Evolutionary conservation across 2,329 filamentous ascomycete species (phyloP), one percentile per base, ranked within the genome.

Genomic region (Colletotrichum sp.): DNA sequence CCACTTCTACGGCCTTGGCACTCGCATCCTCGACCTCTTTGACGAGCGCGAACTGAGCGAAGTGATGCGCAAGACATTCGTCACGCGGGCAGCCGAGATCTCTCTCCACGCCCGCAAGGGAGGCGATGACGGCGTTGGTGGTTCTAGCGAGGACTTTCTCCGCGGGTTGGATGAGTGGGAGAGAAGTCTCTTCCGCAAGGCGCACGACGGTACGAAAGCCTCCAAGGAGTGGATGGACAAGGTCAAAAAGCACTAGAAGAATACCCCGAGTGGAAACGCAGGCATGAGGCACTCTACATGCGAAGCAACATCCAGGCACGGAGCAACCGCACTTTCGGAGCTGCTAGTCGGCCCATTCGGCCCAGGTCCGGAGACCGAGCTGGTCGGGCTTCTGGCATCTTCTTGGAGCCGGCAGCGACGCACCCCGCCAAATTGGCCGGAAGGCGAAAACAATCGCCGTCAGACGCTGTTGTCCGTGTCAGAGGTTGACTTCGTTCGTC

Each of bases 91-190:
- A 1, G 89, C 91, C 3, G 95, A 97, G 76, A 94, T 98, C 65
- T 94, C 94, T 8, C 91, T 98, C 80, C 95, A 98, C 81, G 96
- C 96, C 4, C 92, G 96, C 77, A 98, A 98, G 83, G 93, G 93
- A 5, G 91, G 93, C 12, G 93, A 93, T 16, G 93, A 93, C 13
- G 84, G 80, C 33, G 85, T 88, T 15, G 84, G 90, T 86, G 85
- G 90, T 83, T 78, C 93, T 86, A 93, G 92, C 3, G 92, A 92
- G 71, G 96, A 98, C 77, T 98, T 98, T 78, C 86, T 98, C 78
- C 89, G 94, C 34, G 95, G 96, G 0, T 83, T 99, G 70, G 97
- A 98, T 80, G 96, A 98, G 85, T 95, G 92, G 83, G 97, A 99
- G 86, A 90, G 96, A 78, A 89, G 89, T 73, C 77, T 96, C 76